Conservation (phyloP, 345 rosid species). For the Dimocarpus longan region DNA sequence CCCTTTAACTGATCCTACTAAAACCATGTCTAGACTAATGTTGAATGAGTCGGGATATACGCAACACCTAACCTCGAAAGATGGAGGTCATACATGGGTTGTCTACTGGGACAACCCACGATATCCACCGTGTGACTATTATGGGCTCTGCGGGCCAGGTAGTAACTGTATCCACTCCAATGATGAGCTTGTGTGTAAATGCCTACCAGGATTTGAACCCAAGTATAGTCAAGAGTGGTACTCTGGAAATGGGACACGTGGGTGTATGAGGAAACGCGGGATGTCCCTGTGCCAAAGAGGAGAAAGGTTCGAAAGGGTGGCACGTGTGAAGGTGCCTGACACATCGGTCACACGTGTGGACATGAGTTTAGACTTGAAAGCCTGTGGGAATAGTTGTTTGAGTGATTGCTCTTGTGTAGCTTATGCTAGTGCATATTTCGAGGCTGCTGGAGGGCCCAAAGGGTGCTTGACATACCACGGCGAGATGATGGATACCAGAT, state of each 20-base stretch:
- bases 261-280: constrained; percentile 47
- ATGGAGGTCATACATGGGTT: constrained; percentile 37
- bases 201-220: constrained; percentile 73
- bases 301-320: constrained; percentile 58
- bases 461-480: constrained; percentile 54
- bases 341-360: constrained; percentile 41
- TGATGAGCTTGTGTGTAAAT: constrained; percentile 46
- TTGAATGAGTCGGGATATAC: constrained; percentile 51
- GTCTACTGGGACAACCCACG: constrained; percentile 47
- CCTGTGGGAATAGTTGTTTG: constrained; percentile 43
- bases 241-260: constrained; percentile 47
- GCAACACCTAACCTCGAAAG: constrained; percentile 54
- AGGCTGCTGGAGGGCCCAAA: neutral
- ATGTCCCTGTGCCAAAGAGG: constrained; percentile 29
- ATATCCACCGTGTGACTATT: constrained; percentile 58
- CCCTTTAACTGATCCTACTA: neutral
- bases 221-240: constrained; percentile 44
- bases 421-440: constrained; percentile 45
- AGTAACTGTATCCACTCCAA: constrained; percentile 33
- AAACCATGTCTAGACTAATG: constrained; percentile 38
- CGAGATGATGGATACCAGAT: constrained; percentile 41
- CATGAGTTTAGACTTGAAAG: constrained; percentile 41
- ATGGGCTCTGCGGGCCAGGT: constrained; percentile 56
- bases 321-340: constrained; percentile 51
- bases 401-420: constrained; percentile 56